These are phyloP conservation scores for Pseudogymnoascus sp. DNA, from an alignment of 2,329 filamentous ascomycete species.

Conservation along the genomic window DNA sequence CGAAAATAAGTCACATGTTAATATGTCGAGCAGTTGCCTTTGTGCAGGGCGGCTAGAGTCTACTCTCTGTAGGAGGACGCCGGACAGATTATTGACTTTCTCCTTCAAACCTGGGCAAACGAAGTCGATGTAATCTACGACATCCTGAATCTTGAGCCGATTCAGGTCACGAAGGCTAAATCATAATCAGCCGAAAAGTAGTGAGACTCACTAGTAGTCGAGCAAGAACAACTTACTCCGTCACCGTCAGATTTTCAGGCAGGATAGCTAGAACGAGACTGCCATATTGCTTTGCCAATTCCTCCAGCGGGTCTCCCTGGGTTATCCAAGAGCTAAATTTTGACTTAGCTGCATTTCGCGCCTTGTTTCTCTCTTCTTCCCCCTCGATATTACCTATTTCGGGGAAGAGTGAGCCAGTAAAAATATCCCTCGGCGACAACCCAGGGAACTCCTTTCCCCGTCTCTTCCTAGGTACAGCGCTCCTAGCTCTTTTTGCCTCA, in stretches of 20 bases:
- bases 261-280: neutral
- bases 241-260: neutral
- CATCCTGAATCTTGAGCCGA: neutral
- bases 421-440: neutral
- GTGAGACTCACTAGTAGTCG: neutral
- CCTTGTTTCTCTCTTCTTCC: neutral
- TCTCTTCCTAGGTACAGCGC: too few species aligned
- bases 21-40: neutral
- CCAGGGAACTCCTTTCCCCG: neutral
- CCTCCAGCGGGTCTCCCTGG: neutral
- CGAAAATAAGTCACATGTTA: neutral
- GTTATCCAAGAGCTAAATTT: conserved; percentile 6
- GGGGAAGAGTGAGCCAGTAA: neutral
- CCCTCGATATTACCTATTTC: neutral
- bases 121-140: neutral
- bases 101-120: neutral
- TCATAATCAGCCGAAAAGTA: conserved; percentile 4
- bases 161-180: neutral
- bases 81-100: neutral
- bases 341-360: neutral
- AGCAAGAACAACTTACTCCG: neutral
- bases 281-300: neutral
- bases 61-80: neutral
- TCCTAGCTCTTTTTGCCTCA: too few species aligned
- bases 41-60: neutral